Percentiles rank a stretch among this genome's conserved stretches.
Conservation (phyloP, 495 filamentous ascomycete genomes). For the Penicillium argentinense region DNA sequence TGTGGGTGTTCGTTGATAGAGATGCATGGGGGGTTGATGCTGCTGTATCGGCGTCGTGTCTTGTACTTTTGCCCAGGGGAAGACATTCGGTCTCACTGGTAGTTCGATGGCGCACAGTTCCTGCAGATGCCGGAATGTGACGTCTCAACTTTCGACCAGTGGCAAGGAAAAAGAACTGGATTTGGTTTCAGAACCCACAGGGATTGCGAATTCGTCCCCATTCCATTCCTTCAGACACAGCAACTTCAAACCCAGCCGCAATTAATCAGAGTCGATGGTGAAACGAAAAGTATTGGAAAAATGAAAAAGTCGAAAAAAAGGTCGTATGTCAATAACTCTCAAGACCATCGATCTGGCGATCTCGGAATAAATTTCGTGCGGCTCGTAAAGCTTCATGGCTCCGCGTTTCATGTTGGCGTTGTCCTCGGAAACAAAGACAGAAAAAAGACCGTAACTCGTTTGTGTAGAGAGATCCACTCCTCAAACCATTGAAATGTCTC, state of each 20-base stretch:
- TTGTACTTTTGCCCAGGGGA: neutral
- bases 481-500: neutral
- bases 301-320: slow-evolving; percentile 23
- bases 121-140: too few species aligned
- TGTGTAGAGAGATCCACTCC: neutral
- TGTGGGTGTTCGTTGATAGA: slow-evolving; percentile 2
- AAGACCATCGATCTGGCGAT: slow-evolving; percentile 8
- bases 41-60: neutral
- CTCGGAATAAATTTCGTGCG: slow-evolving; percentile 32
- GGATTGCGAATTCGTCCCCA: neutral
- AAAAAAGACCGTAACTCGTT: neutral
- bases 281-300: slow-evolving; percentile 7
- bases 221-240: neutral
- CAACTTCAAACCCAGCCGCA: slow-evolving; percentile 6
- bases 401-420: slow-evolving; percentile 34
- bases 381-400: slow-evolving; percentile 40
- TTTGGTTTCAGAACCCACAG: too few species aligned
- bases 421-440: slow-evolving; percentile 9
- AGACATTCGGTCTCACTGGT: too few species aligned
- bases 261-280: slow-evolving; percentile 18
- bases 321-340: slow-evolving; percentile 24
- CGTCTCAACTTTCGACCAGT: neutral
- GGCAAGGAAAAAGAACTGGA: too few species aligned
- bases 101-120: too few species aligned
- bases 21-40: slow-evolving; percentile 1